A percentile compares a stretch with the other conserved stretches of the same genome.
Conservation (phyloP, 768 basidiomycete genomes). For the Leccinum subtestaceum region DNA sequence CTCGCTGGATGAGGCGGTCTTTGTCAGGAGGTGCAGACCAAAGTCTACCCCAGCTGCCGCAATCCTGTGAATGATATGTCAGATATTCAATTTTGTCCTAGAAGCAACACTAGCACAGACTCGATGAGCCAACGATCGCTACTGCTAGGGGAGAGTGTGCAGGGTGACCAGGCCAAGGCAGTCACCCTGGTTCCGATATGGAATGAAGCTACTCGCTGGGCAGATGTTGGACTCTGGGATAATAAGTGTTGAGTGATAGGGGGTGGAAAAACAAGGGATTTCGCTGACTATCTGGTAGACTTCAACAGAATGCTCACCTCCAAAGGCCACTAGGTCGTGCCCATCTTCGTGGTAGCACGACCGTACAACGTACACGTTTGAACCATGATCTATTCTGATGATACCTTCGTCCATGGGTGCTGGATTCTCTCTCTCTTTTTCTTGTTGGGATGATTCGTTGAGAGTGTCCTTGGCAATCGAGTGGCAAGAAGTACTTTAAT, state of each 20-base stretch:
- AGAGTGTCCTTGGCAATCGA: neutral
- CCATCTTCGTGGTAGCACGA: slow-evolving; percentile 63
- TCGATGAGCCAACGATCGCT: slow-evolving; percentile 70
- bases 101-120: slow-evolving; percentile 39
- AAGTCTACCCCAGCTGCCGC: slow-evolving; percentile 67
- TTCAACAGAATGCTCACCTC: slow-evolving; percentile 70
- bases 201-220: slow-evolving; percentile 62
- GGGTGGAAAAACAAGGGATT: slow-evolving; percentile 2
- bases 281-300: slow-evolving; percentile 59
- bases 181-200: slow-evolving; percentile 70
- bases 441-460: neutral
- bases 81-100: slow-evolving; percentile 4
- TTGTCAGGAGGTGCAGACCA: slow-evolving; percentile 67
- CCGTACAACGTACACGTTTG: slow-evolving; percentile 59
- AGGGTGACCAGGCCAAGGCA: slow-evolving; percentile 76
- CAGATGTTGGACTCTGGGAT: slow-evolving; percentile 41
- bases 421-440: neutral
- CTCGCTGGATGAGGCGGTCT: slow-evolving; percentile 46
- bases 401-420: slow-evolving; percentile 43
- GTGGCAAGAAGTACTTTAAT: neutral
- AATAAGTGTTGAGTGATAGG: slow-evolving; percentile 8
- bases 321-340: slow-evolving; percentile 67
- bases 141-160: slow-evolving; percentile 60
- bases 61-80: slow-evolving; percentile 44
- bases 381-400: slow-evolving; percentile 55